Base-by-base conservation (phyloP, 306 rosid genomes). In the Dryas drummondii region DNA sequence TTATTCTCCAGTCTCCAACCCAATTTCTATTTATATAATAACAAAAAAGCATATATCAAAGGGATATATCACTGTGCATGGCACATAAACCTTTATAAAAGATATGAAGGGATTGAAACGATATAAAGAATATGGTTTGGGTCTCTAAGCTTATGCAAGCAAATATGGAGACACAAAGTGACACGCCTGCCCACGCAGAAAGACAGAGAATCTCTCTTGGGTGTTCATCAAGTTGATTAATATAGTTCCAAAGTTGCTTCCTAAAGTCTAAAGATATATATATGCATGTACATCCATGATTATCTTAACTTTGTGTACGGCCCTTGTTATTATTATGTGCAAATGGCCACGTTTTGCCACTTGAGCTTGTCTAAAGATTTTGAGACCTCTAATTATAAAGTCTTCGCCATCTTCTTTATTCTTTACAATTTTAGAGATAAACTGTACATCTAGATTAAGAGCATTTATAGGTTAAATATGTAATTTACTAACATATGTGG, bases 241-340 rank as follows among this genome's bases (percentile, higher is more conserved):
- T 16, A 51, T 16, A 70, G 66, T 58, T 67, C 50, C 22, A 59
- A 74, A 78, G 52, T 57, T n/a, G 58, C 58, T 74, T 77, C 77
- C 59, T 72, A 74, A 61, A 32, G 37, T 32, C 37, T 52, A 71
- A 65, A 45, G 62, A 55, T 9, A 66, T 32, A 40, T 58, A 61
- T 50, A 75, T 73, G 68, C 37, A 32, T 32, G 37, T 32, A 32
- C 37, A 32, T 32, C 37, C 37, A 63, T 81, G 22, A 76, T 80
- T 51, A 66, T 76, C 68, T 68, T 72, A 67, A 58, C 68, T 80
- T 72, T 78, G 40, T 41, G 72, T 73, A 55, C 75, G 84, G 74
- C 27, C 40, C 15, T 32, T 72, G 67, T 81, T 69, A 70, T 57
- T 73, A 17, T 80, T 79, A 74, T 22, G 74, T 56, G 72, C 47